Base-by-base conservation (phyloP, 148 eudicot species). In the Vaccinium myrtillus region DNA sequence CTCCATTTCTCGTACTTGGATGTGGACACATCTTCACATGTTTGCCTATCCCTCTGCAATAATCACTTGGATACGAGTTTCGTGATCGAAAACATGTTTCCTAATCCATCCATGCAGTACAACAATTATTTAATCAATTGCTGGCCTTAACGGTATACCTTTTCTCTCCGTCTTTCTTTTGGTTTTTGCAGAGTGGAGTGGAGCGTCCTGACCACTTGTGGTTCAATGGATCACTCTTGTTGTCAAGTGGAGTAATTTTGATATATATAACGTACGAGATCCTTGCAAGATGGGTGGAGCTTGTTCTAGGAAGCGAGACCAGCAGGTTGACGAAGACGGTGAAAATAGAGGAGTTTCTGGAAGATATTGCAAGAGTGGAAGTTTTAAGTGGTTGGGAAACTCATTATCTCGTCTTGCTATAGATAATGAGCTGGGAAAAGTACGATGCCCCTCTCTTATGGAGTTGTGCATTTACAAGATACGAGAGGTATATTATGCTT, bases 251-350 rank as follows among this genome's bases (percentile, higher is more conserved):
- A 36, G 15, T 32, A 36, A 84, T 43, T 14, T 69, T 50, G 39
- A 27, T 6, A 11, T n/a, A 55, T 13, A 18, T 43, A 79, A 36
- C 55, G 7, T 70, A 71, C 54, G 48, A 25, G 14, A 81, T 39
- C 82, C 70, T 85, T 67, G 53, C 14, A 53, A 69, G 51, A 95
- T 95, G 95, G 97, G 97, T 51, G 91, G 95, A 83, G 89, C 87
- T 83, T 95, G 97, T 87, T 95, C 97, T 18, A 93, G 95, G 89
- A 95, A 93, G 90, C 90, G 90, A 71, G 91, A 87, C 87, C 91
- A 86, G 51, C 92, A 83, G 83, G 92, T 86, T 32, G 84, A 88
- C 51, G 97, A 95, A 56, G 90, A 91, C 46, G 79, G 83, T 83
- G 81, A 81, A 25, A 87, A 85, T 30, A 88, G 88, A 80, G 90